A percentile compares a stretch with the other conserved stretches of the same genome.
Conservation (phyloP, 495 filamentous ascomycete genomes). For the Xylaria scruposa region DNA sequence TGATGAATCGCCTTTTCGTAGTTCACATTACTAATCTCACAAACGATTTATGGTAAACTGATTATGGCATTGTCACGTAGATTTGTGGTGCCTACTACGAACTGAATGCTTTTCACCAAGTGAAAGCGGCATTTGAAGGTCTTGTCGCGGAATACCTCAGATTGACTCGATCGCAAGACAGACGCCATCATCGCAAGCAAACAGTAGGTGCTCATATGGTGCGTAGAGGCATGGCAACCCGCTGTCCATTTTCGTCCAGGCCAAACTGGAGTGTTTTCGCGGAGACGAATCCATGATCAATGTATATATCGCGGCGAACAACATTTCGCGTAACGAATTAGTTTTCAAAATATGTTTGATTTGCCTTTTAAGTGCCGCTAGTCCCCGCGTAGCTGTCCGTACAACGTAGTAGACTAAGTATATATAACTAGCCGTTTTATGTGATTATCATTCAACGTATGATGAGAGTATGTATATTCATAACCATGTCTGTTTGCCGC, state of each 20-base stretch:
- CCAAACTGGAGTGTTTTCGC: background rate
- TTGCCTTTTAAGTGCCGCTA: background rate
- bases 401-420: background rate
- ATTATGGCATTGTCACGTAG: no score
- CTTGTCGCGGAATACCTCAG: background rate
- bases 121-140: background rate
- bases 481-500: background rate
- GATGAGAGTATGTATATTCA: background rate
- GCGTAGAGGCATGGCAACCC: background rate
- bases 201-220: background rate
- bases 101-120: background rate
- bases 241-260: background rate
- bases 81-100: background rate
- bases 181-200: background rate
- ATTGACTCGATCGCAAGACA: background rate
- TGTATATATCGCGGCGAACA: background rate
- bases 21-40: no score
- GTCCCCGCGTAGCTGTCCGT: background rate
- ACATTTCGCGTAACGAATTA: background rate
- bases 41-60: no score
- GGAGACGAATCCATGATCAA: background rate
- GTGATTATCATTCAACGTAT: background rate
- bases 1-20: no score
- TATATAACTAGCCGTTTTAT: background rate
- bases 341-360: background rate